Evolutionary conservation across 345 rosid species (phyloP).

Genomic region (Excoecaria agallocha): DNA sequence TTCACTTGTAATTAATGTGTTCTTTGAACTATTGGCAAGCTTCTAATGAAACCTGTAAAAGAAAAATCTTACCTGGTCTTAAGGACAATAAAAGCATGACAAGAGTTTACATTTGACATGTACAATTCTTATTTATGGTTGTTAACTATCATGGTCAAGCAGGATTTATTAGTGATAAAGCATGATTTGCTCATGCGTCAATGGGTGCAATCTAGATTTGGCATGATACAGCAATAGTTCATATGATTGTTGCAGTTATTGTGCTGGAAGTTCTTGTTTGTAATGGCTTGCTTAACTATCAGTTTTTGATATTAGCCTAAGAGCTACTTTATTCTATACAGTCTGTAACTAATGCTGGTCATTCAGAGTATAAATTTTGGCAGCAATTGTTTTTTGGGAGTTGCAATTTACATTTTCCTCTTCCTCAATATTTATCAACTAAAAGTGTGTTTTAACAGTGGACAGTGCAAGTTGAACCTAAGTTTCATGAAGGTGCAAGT

Average conservation of each 20-base stretch:
- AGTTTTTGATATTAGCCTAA: background rate
- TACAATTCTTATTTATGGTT: background rate
- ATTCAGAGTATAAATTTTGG: too few species aligned
- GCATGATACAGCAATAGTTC: background rate
- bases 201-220: background rate
- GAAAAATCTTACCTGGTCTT: background rate
- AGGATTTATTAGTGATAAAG: background rate
- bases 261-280: background rate
- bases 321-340: too few species aligned
- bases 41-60: background rate
- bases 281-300: background rate
- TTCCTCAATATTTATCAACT: constrained; percentile 21
- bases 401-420: constrained; percentile 8
- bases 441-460: constrained; percentile 53
- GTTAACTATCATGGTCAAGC: background rate
- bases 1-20: background rate
- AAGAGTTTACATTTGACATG: background rate
- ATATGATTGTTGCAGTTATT: background rate
- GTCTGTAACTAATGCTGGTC: too few species aligned
- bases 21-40: background rate
- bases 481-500: constrained; percentile 93
- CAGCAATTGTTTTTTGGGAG: background rate
- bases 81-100: background rate
- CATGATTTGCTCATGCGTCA: background rate
- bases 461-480: constrained; percentile 86